phyloP scores from a whole-genome alignment of 2,329 filamentous ascomycete genomes.

The Coniochaeta ligniaria region DNA sequence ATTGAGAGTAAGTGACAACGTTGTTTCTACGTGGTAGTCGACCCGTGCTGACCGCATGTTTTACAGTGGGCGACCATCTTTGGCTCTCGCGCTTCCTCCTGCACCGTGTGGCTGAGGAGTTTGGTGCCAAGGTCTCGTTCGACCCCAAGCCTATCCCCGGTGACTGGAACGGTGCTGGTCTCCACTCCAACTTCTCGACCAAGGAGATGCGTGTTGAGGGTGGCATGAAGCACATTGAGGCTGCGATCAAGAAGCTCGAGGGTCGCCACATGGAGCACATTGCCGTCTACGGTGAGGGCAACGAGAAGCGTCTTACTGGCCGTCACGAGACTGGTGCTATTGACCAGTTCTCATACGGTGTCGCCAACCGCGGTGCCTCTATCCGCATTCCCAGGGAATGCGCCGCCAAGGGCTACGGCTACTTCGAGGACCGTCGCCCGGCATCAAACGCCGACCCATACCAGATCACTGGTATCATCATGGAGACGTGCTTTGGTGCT shows the following conservation, averaged over 20 bases:
- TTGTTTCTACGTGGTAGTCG: not conserved
- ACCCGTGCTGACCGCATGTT: not conserved
- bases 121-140: conserved; percentile 91
- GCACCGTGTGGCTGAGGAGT: conserved; percentile 79
- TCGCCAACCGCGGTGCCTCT: conserved; percentile 91
- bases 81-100: conserved; percentile 90
- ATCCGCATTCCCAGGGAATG: conserved; percentile 83
- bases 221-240: conserved; percentile 93
- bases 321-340: conserved; percentile 90
- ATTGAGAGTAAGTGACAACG: conserved; percentile 61
- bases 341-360: conserved; percentile 87
- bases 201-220: conserved; percentile 82
- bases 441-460: conserved; percentile 2
- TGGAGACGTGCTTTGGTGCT: conserved; percentile 7
- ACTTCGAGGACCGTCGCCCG: conserved; percentile 7
- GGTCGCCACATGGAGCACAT: conserved; percentile 76
- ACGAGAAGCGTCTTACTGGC: conserved; percentile 71
- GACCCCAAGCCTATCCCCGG: conserved; percentile 93
- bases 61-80: conserved; percentile 82
- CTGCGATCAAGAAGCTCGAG: conserved; percentile 76
- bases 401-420: conserved; percentile 60
- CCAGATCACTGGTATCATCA: conserved; percentile 1
- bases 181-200: conserved; percentile 87
- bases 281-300: conserved; percentile 88
- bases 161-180: conserved; percentile 77